These are phyloP conservation scores for Agaricales sp. DNA, from an alignment of 1,284 basidiomycete species.

Conservation along the genomic window DNA sequence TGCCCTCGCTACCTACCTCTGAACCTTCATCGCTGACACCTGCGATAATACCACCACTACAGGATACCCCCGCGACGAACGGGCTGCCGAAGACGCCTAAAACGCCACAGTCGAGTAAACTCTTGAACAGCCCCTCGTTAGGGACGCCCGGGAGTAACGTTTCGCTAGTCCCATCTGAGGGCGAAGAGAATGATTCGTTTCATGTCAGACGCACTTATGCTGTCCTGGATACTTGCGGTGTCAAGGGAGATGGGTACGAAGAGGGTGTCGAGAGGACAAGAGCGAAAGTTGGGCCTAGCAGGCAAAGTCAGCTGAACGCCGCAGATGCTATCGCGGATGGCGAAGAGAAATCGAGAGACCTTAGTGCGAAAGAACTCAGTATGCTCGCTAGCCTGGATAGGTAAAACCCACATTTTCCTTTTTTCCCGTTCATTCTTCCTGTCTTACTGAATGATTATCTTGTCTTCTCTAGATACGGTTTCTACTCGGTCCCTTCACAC, in stretches of 20 bases:
- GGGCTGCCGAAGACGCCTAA: no score
- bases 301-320: slow-evolving; percentile 46
- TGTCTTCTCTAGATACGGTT: slow-evolving; percentile 62
- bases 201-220: slow-evolving; percentile 87
- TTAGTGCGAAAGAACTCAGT: slow-evolving; percentile 54
- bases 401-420: slow-evolving; percentile 41
- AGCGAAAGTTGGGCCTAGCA: slow-evolving; percentile 59
- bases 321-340: slow-evolving; percentile 44
- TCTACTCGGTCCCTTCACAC: slow-evolving; percentile 68
- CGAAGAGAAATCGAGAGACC: slow-evolving; percentile 45
- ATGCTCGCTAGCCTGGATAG: slow-evolving; percentile 71
- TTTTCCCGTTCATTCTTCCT: slow-evolving; percentile 4
- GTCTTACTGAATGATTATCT: slow-evolving; percentile 11
- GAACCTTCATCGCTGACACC: no score
- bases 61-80: no score
- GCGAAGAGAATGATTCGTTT: slow-evolving; percentile 77
- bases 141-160: background rate
- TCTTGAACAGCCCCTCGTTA: background rate
- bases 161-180: background rate
- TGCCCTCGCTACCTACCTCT: no score
- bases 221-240: slow-evolving; percentile 72
- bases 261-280: slow-evolving; percentile 90
- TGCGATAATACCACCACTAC: no score
- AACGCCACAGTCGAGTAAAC: background rate
- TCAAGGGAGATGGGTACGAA: slow-evolving; percentile 86